Percentiles rank a stretch among this genome's conserved stretches.
phyloP scores from a whole-genome alignment of 257 asterid genomes.

The Euphrasia confusa region DNA sequence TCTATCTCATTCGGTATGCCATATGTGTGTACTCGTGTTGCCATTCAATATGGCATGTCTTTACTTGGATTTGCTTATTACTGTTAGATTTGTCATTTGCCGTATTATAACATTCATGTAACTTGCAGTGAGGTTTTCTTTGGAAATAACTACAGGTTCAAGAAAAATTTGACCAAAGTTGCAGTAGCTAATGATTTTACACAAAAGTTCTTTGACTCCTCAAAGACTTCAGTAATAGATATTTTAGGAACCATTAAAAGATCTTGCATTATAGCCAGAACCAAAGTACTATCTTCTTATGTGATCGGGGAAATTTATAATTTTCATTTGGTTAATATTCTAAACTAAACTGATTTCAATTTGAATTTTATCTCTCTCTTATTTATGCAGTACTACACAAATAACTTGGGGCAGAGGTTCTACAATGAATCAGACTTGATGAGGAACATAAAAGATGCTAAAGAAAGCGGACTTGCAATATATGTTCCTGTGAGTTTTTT shows the following conservation, averaged over 20 bases:
- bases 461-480: background rate
- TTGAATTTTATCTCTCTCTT: background rate
- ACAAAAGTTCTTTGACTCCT: background rate
- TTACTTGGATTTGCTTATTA: background rate
- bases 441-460: background rate
- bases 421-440: constrained; percentile 9
- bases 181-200: background rate
- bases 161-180: background rate
- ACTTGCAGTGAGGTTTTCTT: background rate
- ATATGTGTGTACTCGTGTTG: background rate
- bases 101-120: background rate
- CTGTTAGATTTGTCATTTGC: background rate
- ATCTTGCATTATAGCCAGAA: background rate
- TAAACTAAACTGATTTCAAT: background rate
- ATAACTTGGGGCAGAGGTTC: background rate
- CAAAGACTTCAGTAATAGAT: background rate
- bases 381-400: constrained; percentile 15
- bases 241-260: background rate
- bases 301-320: background rate
- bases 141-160: background rate
- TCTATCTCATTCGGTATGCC: background rate
- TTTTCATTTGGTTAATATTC: background rate
- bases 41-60: background rate
- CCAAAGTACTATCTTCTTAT: background rate
- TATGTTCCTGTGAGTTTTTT: constrained; percentile 20